Evolutionary conservation across 306 rosid species (phyloP).

Genomic region (Carpinus viminea): DNA sequence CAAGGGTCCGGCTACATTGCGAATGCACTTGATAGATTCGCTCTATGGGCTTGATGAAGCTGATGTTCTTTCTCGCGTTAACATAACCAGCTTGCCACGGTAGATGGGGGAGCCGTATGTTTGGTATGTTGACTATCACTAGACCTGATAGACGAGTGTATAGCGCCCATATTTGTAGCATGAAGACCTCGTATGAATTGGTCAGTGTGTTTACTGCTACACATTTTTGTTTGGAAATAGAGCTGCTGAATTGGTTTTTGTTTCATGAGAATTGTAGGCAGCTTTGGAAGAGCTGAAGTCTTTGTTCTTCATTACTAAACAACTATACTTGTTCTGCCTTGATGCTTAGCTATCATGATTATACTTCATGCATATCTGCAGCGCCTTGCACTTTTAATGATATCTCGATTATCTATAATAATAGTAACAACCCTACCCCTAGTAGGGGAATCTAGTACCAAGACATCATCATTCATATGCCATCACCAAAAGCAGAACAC

Average conservation of each 20-base stretch:
- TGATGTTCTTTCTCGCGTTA: slow-evolving; percentile 59
- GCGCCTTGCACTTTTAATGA: no score
- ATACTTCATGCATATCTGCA: no score
- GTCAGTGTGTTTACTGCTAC: background rate
- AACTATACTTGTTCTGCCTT: no score
- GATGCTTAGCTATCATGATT: no score
- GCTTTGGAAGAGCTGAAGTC: background rate
- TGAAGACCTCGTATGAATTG: slow-evolving; percentile 10
- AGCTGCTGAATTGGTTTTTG: background rate
- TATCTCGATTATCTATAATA: no score
- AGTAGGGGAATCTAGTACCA: background rate
- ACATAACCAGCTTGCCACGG: slow-evolving; percentile 48
- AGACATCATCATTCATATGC: slow-evolving; percentile 1
- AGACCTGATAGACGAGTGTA: background rate
- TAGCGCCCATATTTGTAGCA: slow-evolving; percentile 12
- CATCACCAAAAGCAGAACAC: background rate
- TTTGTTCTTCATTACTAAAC: no score
- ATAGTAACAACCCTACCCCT: background rate
- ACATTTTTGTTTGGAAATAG: background rate
- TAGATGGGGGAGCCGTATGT: slow-evolving; percentile 18
- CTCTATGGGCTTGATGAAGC: slow-evolving; percentile 79
- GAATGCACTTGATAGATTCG: slow-evolving; percentile 83
- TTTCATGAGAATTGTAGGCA: background rate
- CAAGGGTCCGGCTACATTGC: slow-evolving; percentile 79
- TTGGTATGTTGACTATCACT: slow-evolving; percentile 25